Conservation (phyloP, 345 rosid species). For the Tarenaya hassleriana region DNA sequence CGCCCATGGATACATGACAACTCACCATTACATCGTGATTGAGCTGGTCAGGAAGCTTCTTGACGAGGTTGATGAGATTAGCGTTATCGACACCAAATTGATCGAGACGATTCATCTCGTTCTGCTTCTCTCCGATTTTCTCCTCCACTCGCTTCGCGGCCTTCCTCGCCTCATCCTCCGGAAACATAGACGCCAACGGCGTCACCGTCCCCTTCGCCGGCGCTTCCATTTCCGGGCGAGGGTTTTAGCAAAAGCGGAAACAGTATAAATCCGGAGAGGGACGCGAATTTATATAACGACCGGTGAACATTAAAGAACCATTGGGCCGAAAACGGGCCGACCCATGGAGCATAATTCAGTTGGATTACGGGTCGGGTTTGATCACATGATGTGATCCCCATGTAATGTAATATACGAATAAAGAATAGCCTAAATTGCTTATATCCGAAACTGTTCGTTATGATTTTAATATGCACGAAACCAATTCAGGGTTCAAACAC, state of each 20-base stretch:
- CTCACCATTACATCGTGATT: slow-evolving; percentile 73
- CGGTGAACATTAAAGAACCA: no score
- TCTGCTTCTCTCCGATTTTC: slow-evolving; percentile 47
- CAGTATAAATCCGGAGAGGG: no score
- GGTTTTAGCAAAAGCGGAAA: slow-evolving; percentile 26
- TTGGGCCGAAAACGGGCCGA: no score
- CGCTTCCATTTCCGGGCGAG: slow-evolving; percentile 28
- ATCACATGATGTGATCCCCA: no score
- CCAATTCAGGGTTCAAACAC: no score
- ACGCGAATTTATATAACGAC: no score
- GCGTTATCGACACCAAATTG: slow-evolving; percentile 59
- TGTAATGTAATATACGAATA: no score
- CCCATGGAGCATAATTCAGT: no score
- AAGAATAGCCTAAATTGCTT: no score
- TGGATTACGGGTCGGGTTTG: no score
- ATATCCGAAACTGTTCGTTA: no score
- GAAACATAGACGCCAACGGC: slow-evolving; percentile 59
- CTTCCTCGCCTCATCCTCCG: slow-evolving; percentile 48
- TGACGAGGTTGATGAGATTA: slow-evolving; percentile 52
- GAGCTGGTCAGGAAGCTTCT: slow-evolving; percentile 70
- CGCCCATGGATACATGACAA: not conserved
- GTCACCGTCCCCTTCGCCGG: slow-evolving; percentile 53
- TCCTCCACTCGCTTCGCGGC: slow-evolving; percentile 67
- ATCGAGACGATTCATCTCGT: slow-evolving; percentile 43
- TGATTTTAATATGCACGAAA: no score